Evolutionary conservation across 495 filamentous ascomycete genomes (phyloP), one percentile per base, ranked within the genome.

Genomic region (Neurospora sp.): DNA sequence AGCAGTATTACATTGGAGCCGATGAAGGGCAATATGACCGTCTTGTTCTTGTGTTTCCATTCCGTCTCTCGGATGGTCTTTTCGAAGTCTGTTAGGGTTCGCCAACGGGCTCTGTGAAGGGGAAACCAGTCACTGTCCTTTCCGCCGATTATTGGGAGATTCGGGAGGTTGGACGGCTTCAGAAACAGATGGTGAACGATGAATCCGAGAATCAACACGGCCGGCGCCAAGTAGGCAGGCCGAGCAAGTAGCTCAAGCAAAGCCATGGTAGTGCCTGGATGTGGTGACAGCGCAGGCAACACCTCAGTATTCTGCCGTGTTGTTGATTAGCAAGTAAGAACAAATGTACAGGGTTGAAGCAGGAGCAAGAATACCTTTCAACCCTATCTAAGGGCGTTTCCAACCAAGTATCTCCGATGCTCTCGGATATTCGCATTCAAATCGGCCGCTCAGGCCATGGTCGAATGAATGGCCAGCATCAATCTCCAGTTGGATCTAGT

Each of bases 61-160:
- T 85, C 78, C 5, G 80, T 79, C n/a, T 72, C 6, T 66, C 75
- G 39, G 8, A 79, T 37, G 5, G 79, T 79, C 0, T 74, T 70
- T 76, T 83, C 82, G 78, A 80, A 79, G 72, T 84, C 75, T 37
- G 54, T 5, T 8, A 76, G 72, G 72, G 83, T 84, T 20, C 83
- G 75, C 78, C 77, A 83, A 70, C 37, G 71, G 1, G 83, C 83
- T 71, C 77, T 78, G 14, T 74, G 16, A 6, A 80, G 73, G 9
- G 83, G 79, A 71, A 85, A 82, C 82, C 81, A 84, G 70, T 84
- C 81, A 20, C 77, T 74, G 16, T 78, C 69, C 4, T 44, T 75
- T 10, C 78, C 74, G 44, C 83, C 82, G 41, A 83, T 60, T 62
- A 84, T 77, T 35, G 80, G 81, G n/a, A 85, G 44, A 41, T 78